These are phyloP conservation scores for Setomelanomma holmii DNA, from an alignment of 2,329 filamentous ascomycete genomes.

Conservation along the genomic window DNA sequence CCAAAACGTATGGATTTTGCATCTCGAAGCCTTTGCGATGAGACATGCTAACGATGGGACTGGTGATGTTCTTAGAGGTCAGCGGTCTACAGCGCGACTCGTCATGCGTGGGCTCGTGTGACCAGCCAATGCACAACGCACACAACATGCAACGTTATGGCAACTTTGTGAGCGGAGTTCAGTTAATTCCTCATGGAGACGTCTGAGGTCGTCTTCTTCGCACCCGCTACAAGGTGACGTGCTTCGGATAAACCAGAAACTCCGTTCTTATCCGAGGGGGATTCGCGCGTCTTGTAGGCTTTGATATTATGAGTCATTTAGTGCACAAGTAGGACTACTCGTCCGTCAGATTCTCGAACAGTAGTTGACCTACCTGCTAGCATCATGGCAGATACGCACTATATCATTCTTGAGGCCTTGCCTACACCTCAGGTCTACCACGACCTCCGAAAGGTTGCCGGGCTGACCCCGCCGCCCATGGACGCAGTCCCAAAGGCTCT, in stretches of 20 bases:
- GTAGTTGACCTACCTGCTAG: not conserved
- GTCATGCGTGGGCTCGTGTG: not conserved
- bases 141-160: no score
- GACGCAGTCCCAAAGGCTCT: slow-evolving; percentile 35
- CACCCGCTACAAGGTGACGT: no score
- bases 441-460: slow-evolving; percentile 36
- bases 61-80: not conserved
- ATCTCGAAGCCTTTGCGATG: not conserved
- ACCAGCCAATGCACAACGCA: not conserved
- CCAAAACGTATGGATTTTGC: not conserved
- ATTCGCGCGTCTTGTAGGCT: not conserved
- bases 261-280: not conserved
- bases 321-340: not conserved
- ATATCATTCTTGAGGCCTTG: slow-evolving; percentile 34
- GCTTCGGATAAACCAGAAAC: no score
- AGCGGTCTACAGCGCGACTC: not conserved
- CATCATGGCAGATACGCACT: slow-evolving; percentile 22
- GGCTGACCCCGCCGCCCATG: slow-evolving; percentile 39
- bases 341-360: not conserved
- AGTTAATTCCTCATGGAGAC: no score
- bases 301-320: not conserved
- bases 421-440: slow-evolving; percentile 41
- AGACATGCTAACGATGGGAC: not conserved
- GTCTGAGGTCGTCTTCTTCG: no score
- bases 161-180: no score